These are phyloP conservation scores for Claviceps fusiformis DNA, from an alignment of 2,329 filamentous ascomycete species.

Conservation along the genomic window DNA sequence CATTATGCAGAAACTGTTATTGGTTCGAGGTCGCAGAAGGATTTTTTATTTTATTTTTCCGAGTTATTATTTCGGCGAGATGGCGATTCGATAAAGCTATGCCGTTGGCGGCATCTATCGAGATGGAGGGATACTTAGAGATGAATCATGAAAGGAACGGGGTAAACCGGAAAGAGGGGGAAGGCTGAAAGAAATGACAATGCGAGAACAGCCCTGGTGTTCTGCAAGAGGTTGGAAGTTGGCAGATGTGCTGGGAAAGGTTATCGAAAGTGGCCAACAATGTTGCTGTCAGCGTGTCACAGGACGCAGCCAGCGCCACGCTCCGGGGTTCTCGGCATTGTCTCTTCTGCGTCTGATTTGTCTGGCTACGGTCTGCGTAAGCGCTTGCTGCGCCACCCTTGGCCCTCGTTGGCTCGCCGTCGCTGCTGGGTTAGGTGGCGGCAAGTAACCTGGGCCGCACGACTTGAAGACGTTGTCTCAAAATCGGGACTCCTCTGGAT, in stretches of 20 bases:
- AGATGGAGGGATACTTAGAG: neutral
- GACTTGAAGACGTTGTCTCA: neutral
- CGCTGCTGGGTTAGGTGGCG: neutral
- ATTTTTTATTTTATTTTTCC: neutral
- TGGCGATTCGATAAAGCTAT: neutral
- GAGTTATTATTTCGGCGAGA: neutral
- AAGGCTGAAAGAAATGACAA: neutral
- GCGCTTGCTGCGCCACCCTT: conserved; percentile 22
- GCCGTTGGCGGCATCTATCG: neutral
- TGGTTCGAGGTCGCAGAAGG: neutral
- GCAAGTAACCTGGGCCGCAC: neutral
- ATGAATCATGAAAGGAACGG: neutral
- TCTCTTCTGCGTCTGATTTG: neutral
- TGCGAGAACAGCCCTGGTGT: neutral
- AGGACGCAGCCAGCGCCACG: conserved; percentile 2
- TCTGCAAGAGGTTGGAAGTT: neutral
- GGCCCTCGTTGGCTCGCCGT: conserved; percentile 4
- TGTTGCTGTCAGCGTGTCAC: conserved; percentile 4
- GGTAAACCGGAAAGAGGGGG: too few species aligned
- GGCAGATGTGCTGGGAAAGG: neutral
- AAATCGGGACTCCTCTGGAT: too few species aligned
- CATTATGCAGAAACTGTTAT: conserved; percentile 18
- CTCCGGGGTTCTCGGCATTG: conserved; percentile 2
- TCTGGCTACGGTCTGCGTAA: neutral
- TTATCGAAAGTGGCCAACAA: conserved; percentile 3